Conservation (phyloP, 164 flowering plant genomes). For the Santalum album region DNA sequence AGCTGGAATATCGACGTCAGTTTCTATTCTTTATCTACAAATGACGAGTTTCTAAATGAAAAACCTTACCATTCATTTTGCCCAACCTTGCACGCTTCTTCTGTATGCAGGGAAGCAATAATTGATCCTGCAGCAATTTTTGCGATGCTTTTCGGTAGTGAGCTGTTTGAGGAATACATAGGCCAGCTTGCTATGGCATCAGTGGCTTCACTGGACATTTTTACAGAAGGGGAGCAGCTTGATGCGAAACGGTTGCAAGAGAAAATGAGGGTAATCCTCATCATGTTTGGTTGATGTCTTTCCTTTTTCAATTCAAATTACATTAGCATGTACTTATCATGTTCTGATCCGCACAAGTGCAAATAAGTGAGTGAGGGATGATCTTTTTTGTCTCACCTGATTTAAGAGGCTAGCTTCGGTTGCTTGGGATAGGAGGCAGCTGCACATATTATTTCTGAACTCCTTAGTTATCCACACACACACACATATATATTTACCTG, state of each 20-base stretch:
- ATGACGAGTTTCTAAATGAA: not conserved
- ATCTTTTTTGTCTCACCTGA: no score
- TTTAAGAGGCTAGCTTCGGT: no score
- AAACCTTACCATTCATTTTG: no score
- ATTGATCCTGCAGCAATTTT: slow-evolving; percentile 98
- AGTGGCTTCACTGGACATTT: slow-evolving; percentile 94
- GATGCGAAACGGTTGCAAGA: slow-evolving; percentile 89
- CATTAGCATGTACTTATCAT: no score
- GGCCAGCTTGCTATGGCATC: slow-evolving; percentile 99
- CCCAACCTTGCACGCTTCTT: not conserved
- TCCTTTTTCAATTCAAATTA: no score
- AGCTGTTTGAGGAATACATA: slow-evolving; percentile 96
- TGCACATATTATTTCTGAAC: no score
- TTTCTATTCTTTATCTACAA: slow-evolving; percentile 14
- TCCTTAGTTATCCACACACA: no score
- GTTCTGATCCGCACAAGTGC: no score
- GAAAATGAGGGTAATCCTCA: slow-evolving; percentile 67
- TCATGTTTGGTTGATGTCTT: not conserved
- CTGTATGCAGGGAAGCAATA: slow-evolving; percentile 66
- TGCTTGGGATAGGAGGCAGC: no score
- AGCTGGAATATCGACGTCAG: slow-evolving; percentile 88
- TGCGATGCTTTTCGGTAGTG: slow-evolving; percentile 99
- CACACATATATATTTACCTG: no score
- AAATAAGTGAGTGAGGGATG: no score
- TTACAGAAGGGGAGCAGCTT: slow-evolving; percentile 73